Evolutionary conservation across 192 early-diverging fungal species (phyloP), one percentile per base, ranked within the genome.

Genomic region (Chytriomyces sp.): DNA sequence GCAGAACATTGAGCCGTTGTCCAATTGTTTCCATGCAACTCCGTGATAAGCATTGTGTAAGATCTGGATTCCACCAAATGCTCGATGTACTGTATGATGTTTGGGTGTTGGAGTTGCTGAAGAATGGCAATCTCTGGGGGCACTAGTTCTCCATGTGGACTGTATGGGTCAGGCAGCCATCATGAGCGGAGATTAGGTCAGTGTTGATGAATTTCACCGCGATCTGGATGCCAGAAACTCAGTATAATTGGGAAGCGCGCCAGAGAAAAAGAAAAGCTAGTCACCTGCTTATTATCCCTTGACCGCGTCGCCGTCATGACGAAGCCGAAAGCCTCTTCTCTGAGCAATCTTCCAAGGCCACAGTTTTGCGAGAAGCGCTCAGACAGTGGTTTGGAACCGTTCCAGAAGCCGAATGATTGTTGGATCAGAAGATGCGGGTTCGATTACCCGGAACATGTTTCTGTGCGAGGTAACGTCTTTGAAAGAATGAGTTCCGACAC

Each of bases 321-420:
- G 77, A 87, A 87, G 7, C 86, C 86, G 61, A 86, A 87, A 8
- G 86, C 84, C 5, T 84, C 86, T 23, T 87, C 86, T 45, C 86
- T 84, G 13, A 87, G 64, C 66, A 86, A 35, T 53, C 85, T 78
- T 0, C 78, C 77, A 13, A 85, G 16, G 6, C 50, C 60, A 64
- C 81, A 86, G 20, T 67, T 35, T 13, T 64, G 61, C 5, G 24
- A 18, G 46, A 86, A 84, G 24, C 28, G 16, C 0, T 13, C 6
- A 5, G 48, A 20, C 73, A 86, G 49, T 45, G 43, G 3, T 18
- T 24, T 71, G 1, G 45, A 77, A 7, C 84, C 84, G 23, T 49
- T 65, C 74, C 82, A 78, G 43, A 86, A 76, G 23, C 45, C 79
- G n/a, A n/a, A n/a, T n/a, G n/a, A n/a, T n/a, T n/a, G n/a, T n/a